These are phyloP conservation scores for Leishmania mexicana DNA, from an alignment of 208 protist species.

Conservation along the genomic window DNA sequence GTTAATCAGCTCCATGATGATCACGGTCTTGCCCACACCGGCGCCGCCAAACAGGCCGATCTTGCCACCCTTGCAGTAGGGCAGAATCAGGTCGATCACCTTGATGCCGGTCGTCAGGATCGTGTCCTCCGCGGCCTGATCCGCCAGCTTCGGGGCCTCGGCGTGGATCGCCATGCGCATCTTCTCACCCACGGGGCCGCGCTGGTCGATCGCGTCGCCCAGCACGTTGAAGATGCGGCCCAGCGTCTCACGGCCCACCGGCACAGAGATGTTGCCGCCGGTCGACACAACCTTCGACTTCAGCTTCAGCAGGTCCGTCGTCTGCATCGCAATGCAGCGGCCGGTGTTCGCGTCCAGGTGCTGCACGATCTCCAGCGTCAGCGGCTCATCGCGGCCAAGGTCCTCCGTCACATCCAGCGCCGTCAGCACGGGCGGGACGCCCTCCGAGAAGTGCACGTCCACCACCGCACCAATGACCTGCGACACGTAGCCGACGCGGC, in stretches of 20 bases:
- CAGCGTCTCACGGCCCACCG: slow-evolving; percentile 95
- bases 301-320: slow-evolving; percentile 97
- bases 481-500: slow-evolving; percentile 80
- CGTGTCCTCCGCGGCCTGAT: slow-evolving; percentile 94
- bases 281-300: slow-evolving; percentile 95
- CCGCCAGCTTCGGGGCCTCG: slow-evolving; percentile 92
- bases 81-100: slow-evolving; percentile 98
- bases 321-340: slow-evolving; percentile 98
- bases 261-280: slow-evolving; percentile 95
- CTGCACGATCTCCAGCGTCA: slow-evolving; percentile 98
- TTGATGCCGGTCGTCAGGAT: slow-evolving; percentile 99
- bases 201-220: slow-evolving; percentile 98
- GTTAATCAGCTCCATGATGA: slow-evolving; percentile 99
- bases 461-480: slow-evolving; percentile 99
- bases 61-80: slow-evolving; percentile 99
- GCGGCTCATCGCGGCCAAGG: slow-evolving; percentile 73
- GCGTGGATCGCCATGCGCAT: slow-evolving; percentile 94
- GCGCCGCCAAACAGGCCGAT: slow-evolving; percentile 99
- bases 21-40: slow-evolving; percentile 98
- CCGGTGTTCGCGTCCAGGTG: slow-evolving; percentile 96
- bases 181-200: slow-evolving; percentile 94
- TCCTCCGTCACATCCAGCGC: slow-evolving; percentile 94
- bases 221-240: slow-evolving; percentile 99
- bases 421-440: slow-evolving; percentile 96
- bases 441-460: slow-evolving; percentile 96